Evolutionary conservation across 345 rosid species (phyloP).

Genomic region (Raphanus raphanistrum): DNA sequence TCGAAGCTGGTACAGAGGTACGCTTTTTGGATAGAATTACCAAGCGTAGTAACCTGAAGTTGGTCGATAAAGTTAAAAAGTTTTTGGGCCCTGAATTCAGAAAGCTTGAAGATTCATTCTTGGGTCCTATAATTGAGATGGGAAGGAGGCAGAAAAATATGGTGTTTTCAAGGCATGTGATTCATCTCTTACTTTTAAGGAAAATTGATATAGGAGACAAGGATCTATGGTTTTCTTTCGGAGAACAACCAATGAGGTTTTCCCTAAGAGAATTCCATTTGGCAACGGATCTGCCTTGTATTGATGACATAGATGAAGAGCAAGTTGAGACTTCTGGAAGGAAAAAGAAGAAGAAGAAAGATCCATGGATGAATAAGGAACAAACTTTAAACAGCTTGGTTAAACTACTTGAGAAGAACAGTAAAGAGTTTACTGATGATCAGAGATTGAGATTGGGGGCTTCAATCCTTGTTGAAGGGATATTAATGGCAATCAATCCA

Average conservation of each 20-base stretch:
- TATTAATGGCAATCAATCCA: background rate
- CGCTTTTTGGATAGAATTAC: background rate
- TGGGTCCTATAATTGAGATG: background rate
- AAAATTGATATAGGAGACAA: background rate
- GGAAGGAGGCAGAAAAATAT: background rate
- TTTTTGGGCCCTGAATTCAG: background rate
- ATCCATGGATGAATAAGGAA: background rate
- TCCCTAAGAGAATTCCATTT: background rate
- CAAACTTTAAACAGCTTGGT: background rate
- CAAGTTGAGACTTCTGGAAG: background rate
- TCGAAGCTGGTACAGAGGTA: background rate
- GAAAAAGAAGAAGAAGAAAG: background rate
- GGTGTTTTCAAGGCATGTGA: background rate
- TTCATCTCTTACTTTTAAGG: background rate
- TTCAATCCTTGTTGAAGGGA: background rate
- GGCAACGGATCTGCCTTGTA: background rate
- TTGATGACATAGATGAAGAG: background rate
- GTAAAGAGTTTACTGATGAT: background rate
- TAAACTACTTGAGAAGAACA: background rate
- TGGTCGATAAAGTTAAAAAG: background rate
- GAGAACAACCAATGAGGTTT: background rate
- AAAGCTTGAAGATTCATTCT: background rate
- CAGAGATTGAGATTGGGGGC: background rate
- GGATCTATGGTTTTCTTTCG: background rate
- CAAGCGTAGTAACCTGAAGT: background rate